Conservation (phyloP, 768 basidiomycete species). For the Trametes punicea region DNA sequence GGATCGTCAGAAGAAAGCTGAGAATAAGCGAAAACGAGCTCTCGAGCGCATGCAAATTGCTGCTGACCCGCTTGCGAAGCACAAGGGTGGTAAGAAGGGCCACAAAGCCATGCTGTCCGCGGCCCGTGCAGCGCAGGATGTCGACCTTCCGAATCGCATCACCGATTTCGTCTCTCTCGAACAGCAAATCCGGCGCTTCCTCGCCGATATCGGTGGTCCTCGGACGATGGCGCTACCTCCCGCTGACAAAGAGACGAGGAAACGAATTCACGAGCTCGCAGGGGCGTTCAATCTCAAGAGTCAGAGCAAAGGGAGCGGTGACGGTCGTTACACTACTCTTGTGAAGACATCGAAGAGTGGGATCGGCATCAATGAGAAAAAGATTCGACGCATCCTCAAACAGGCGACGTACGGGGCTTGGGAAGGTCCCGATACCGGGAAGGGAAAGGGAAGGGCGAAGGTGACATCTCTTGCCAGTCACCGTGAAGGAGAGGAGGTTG, state of each 20-base stretch:
- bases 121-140: slow-evolving; percentile 45
- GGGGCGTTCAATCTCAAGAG: slow-evolving; percentile 74
- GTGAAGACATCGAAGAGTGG: slow-evolving; percentile 63
- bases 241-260: slow-evolving; percentile 68
- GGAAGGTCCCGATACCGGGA: slow-evolving; percentile 6
- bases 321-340: slow-evolving; percentile 73
- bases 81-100: slow-evolving; percentile 67
- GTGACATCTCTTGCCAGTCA: slow-evolving; percentile 43
- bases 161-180: slow-evolving; percentile 69
- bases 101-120: slow-evolving; percentile 65
- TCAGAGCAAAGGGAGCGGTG: slow-evolving; percentile 67
- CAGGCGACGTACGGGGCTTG: slow-evolving; percentile 31
- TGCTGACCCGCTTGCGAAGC: slow-evolving; percentile 58
- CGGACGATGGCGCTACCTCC: slow-evolving; percentile 70
- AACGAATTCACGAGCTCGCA: slow-evolving; percentile 79
- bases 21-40: slow-evolving; percentile 60
- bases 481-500: slow-evolving; percentile 84
- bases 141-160: slow-evolving; percentile 45
- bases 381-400: slow-evolving; percentile 46
- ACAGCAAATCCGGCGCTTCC: slow-evolving; percentile 66
- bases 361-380: slow-evolving; percentile 52
- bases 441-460: slow-evolving; percentile 31
- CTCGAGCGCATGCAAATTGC: slow-evolving; percentile 52
- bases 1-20: slow-evolving; percentile 83
- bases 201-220: slow-evolving; percentile 50